A percentile compares a stretch with the other conserved stretches of the same genome.
phyloP scores from a whole-genome alignment of 2,329 filamentous ascomycete genomes.

The Aspergillus sojae region DNA sequence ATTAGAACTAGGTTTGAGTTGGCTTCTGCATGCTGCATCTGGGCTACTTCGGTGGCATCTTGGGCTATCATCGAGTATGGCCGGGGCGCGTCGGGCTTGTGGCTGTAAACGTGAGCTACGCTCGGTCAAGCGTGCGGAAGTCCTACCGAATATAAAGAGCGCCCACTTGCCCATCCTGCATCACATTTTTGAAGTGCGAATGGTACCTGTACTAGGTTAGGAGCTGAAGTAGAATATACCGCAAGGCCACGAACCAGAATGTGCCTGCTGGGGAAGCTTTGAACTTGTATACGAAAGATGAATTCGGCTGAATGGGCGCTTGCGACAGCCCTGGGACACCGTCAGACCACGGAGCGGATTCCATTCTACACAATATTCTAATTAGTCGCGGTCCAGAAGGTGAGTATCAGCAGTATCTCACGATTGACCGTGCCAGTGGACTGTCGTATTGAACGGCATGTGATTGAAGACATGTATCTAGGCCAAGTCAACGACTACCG shows the following conservation, averaged over 20 bases:
- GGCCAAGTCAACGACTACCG: background rate
- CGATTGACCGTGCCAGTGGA: constrained; percentile 3
- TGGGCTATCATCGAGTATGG: background rate
- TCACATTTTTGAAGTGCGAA: background rate
- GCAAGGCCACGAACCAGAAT: background rate
- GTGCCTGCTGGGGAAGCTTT: constrained; percentile 4
- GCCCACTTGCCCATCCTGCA: constrained; percentile 1
- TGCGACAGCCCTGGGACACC: background rate
- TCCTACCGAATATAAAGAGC: constrained; percentile 2
- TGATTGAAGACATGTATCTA: background rate
- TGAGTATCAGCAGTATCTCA: background rate
- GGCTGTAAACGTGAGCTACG: background rate
- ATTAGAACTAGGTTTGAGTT: background rate
- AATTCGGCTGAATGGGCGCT: background rate
- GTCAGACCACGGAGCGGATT: background rate
- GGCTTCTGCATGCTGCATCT: background rate
- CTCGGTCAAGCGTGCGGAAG: background rate
- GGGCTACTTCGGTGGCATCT: background rate
- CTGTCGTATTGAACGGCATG: background rate
- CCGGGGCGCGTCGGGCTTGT: background rate
- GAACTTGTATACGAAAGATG: constrained; percentile 1
- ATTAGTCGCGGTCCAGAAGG: background rate
- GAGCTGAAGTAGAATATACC: background rate
- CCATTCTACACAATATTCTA: background rate
- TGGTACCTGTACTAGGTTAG: constrained; percentile 1